These are phyloP conservation scores for Penicillium steckii DNA, from an alignment of 495 filamentous ascomycete genomes.

Conservation along the genomic window DNA sequence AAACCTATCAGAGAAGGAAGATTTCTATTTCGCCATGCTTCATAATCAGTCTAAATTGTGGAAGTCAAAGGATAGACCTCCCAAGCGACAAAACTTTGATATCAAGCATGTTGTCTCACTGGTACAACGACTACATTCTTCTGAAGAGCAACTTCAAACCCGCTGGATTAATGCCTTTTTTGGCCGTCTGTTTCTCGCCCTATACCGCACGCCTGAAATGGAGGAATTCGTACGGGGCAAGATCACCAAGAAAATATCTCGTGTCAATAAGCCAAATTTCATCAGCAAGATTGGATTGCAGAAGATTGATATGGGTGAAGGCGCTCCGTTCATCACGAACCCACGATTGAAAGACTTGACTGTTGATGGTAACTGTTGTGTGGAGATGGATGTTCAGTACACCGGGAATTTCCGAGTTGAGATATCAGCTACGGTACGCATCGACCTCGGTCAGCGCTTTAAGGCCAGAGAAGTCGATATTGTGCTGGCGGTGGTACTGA, in stretches of 20 bases:
- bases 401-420: constrained; percentile 85
- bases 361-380: constrained; percentile 81
- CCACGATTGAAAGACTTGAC: constrained; percentile 86
- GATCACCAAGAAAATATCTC: constrained; percentile 93
- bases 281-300: constrained; percentile 77
- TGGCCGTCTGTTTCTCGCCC: constrained; percentile 79
- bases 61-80: constrained; percentile 55
- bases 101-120: constrained; percentile 80
- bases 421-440: constrained; percentile 83
- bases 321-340: constrained; percentile 86
- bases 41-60: constrained; percentile 73
- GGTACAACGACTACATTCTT: constrained; percentile 86
- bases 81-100: constrained; percentile 75
- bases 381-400: constrained; percentile 85
- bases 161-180: constrained; percentile 93
- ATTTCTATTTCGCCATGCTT: constrained; percentile 93
- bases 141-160: constrained; percentile 87
- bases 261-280: constrained; percentile 89
- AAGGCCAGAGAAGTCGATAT: constrained; percentile 88
- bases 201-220: constrained; percentile 81
- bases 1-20: constrained; percentile 92
- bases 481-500: constrained; percentile 80
- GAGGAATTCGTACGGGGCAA: constrained; percentile 77
- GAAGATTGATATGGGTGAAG: constrained; percentile 81
- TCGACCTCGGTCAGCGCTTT: constrained; percentile 85